Percentiles rank a stretch among this genome's conserved stretches.
phyloP scores from a whole-genome alignment of 768 basidiomycete genomes.

The Pleurotus sapidus region DNA sequence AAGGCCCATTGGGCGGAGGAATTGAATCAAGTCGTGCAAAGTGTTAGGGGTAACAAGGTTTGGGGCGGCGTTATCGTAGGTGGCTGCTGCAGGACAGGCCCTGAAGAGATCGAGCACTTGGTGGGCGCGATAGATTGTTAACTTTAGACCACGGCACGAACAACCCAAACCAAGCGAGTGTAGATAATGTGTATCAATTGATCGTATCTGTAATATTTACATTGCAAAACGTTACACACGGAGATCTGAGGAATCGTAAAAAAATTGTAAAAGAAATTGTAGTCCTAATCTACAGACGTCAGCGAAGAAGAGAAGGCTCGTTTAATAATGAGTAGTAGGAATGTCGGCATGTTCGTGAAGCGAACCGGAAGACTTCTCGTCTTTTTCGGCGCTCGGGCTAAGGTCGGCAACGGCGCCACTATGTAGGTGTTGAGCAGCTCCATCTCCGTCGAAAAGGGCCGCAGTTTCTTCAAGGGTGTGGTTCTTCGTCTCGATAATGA shows the following conservation, averaged over 20 bases:
- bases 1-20: conserved; percentile 10
- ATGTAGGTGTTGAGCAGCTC: conserved; percentile 26
- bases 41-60: background rate
- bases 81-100: conserved; percentile 13
- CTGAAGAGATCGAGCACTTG: conserved; percentile 8
- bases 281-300: too few relatives aligned
- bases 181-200: too few relatives aligned
- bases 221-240: too few relatives aligned
- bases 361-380: background rate
- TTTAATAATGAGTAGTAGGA: too few relatives aligned
- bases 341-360: background rate
- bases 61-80: conserved; percentile 14
- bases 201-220: too few relatives aligned
- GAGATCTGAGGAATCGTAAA: too few relatives aligned
- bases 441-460: conserved; percentile 52
- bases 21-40: conserved; percentile 5
- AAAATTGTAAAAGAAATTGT: too few relatives aligned
- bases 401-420: background rate
- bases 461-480: conserved; percentile 55
- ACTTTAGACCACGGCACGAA: too few relatives aligned
- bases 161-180: too few relatives aligned
- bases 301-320: too few relatives aligned
- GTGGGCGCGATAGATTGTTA: background rate
- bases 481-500: conserved; percentile 43
- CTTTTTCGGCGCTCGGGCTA: conserved; percentile 19